Conservation (phyloP, 345 rosid species). For the Anastatica hierochuntica region DNA sequence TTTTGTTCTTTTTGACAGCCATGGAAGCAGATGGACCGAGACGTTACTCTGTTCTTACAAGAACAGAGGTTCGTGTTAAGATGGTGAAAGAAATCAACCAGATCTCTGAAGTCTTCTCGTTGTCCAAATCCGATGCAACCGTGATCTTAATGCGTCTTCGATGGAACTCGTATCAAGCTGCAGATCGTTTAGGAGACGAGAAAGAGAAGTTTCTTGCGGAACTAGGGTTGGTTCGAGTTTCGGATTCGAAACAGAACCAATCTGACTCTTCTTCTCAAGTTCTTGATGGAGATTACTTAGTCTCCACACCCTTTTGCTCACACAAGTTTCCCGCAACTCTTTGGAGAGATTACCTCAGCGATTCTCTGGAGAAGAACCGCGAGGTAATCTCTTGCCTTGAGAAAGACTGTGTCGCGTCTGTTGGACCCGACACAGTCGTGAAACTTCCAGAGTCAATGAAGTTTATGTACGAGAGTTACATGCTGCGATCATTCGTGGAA, state of each 20-base stretch:
- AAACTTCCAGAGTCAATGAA: neutral
- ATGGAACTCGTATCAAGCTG: constrained; percentile 5
- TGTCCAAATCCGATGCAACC: constrained; percentile 5
- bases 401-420: neutral
- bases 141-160: constrained; percentile 1
- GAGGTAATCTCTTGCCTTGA: neutral
- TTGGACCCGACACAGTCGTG: constrained; percentile 11
- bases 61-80: neutral
- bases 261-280: neutral
- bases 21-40: constrained; percentile 3
- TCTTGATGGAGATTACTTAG: neutral
- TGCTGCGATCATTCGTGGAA: neutral
- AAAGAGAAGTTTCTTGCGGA: constrained; percentile 6
- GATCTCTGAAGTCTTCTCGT: constrained; percentile 4
- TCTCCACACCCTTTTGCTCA: constrained; percentile 21
- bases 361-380: neutral
- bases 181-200: constrained; percentile 9
- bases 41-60: constrained; percentile 1
- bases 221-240: constrained; percentile 2
- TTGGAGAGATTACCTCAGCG: constrained; percentile 8
- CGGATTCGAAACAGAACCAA: neutral
- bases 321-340: constrained; percentile 5
- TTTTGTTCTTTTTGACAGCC: neutral
- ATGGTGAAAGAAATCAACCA: neutral
- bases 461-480: constrained; percentile 1